Percentiles rank a stretch among this genome's conserved stretches.
Evolutionary conservation across 2,329 filamentous ascomycete species (phyloP).

Genomic region (Ramichloridium luteum): DNA sequence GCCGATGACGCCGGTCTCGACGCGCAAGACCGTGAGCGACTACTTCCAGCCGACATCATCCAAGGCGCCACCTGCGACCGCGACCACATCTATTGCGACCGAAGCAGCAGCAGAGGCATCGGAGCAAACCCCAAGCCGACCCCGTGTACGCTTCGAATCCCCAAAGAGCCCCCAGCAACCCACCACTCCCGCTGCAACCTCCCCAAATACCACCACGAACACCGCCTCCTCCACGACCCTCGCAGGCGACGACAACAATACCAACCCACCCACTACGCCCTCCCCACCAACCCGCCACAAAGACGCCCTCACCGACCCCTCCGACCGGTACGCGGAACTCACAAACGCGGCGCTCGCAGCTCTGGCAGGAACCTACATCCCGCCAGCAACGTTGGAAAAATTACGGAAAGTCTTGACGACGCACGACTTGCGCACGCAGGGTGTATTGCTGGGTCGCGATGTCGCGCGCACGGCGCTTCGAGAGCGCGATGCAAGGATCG

Average conservation of each 20-base stretch:
- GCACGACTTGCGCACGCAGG: constrained; percentile 47
- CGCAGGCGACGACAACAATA: too few relatives aligned
- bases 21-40: constrained; percentile 11
- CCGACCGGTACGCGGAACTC: constrained; percentile 15
- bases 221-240: constrained; percentile 1
- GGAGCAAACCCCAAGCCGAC: too few relatives aligned
- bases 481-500: constrained; percentile 51
- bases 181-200: constrained; percentile 2
- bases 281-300: constrained; percentile 14
- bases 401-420: constrained; percentile 39
- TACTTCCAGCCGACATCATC: constrained; percentile 20
- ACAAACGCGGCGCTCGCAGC: constrained; percentile 16
- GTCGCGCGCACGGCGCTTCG: constrained; percentile 50
- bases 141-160: too few relatives aligned
- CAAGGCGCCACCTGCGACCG: too few relatives aligned
- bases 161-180: constrained; percentile 1
- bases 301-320: constrained; percentile 17
- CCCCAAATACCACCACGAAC: constrained; percentile 3
- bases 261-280: constrained; percentile 10
- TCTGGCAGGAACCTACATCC: constrained; percentile 10
- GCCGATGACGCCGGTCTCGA: not conserved
- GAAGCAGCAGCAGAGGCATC: too few relatives aligned
- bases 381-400: constrained; percentile 18
- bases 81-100: too few relatives aligned
- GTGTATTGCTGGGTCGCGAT: constrained; percentile 53